A percentile compares a stretch with the other conserved stretches of the same genome.
Evolutionary conservation across 2,329 filamentous ascomycete genomes (phyloP).

Genomic region (Penicillium brevicompactum): DNA sequence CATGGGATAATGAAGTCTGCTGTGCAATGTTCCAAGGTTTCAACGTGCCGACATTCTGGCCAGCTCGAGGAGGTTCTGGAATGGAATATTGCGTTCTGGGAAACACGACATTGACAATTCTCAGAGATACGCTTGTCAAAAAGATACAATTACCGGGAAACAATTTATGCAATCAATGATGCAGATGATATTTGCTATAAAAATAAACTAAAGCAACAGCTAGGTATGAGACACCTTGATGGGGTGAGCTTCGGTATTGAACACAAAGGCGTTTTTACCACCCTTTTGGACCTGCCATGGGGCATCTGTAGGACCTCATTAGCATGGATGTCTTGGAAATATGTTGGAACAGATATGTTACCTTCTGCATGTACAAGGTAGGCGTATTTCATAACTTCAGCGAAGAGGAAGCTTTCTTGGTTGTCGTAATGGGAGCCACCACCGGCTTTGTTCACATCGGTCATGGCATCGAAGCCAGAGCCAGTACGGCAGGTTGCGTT

Average conservation of each 20-base stretch:
- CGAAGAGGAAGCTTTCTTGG: constrained; percentile 87
- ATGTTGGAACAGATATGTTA: constrained; percentile 14
- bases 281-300: constrained; percentile 58
- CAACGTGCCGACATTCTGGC: no score
- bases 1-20: no score
- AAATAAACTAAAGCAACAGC: not conserved
- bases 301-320: constrained; percentile 49
- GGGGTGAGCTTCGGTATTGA: constrained; percentile 68
- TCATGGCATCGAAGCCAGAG: constrained; percentile 68
- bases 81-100: no score
- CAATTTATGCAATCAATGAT: not conserved
- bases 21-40: no score
- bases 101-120: no score
- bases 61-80: no score
- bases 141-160: no score
- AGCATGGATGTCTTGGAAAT: constrained; percentile 1
- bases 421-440: constrained; percentile 68
- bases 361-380: constrained; percentile 67
- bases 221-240: constrained; percentile 21
- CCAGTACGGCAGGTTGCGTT: constrained; percentile 63
- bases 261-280: constrained; percentile 58
- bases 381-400: constrained; percentile 82
- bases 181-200: not conserved
- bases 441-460: constrained; percentile 63
- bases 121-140: no score